These are phyloP conservation scores for Juncus effusus DNA, from an alignment of 176 grass and related monocot genomes.

Conservation along the genomic window DNA sequence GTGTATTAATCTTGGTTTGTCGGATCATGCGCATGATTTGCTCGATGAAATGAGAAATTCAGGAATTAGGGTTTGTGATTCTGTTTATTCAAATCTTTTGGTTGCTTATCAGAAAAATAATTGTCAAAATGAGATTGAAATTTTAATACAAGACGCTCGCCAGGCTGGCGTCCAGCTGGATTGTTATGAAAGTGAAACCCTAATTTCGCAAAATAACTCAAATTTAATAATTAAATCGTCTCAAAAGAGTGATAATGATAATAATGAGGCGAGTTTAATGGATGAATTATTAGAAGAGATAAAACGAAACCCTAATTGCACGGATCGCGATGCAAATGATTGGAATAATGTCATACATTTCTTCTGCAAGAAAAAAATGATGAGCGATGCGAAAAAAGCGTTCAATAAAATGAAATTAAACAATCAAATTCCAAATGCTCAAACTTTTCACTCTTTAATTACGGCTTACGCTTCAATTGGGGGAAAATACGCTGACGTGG, in stretches of 20 bases:
- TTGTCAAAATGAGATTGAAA: slow-evolving; percentile 46
- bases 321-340: slow-evolving; percentile 62
- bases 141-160: slow-evolving; percentile 69
- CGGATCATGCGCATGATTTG: slow-evolving; percentile 85
- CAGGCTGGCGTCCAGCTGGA: slow-evolving; percentile 73
- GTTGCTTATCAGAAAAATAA: slow-evolving; percentile 72
- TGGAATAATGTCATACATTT: slow-evolving; percentile 95
- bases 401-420: slow-evolving; percentile 74
- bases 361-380: slow-evolving; percentile 89
- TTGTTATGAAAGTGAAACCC: slow-evolving; percentile 51
- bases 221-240: slow-evolving; percentile 40
- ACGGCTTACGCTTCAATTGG: slow-evolving; percentile 78
- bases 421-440: slow-evolving; percentile 64
- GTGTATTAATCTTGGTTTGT: slow-evolving; percentile 70
- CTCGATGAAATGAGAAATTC: slow-evolving; percentile 90
- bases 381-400: slow-evolving; percentile 84
- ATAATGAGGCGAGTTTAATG: slow-evolving; percentile 52
- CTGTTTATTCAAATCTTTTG: slow-evolving; percentile 67
- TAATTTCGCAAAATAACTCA: slow-evolving; percentile 65
- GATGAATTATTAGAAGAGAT: slow-evolving; percentile 74
- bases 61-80: slow-evolving; percentile 71
- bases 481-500: slow-evolving; percentile 75
- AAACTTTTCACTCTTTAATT: slow-evolving; percentile 72
- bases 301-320: slow-evolving; percentile 37
- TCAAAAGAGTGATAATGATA: slow-evolving; percentile 8